phyloP scores from a whole-genome alignment of 257 asterid genomes.

The Avicennia marina region DNA sequence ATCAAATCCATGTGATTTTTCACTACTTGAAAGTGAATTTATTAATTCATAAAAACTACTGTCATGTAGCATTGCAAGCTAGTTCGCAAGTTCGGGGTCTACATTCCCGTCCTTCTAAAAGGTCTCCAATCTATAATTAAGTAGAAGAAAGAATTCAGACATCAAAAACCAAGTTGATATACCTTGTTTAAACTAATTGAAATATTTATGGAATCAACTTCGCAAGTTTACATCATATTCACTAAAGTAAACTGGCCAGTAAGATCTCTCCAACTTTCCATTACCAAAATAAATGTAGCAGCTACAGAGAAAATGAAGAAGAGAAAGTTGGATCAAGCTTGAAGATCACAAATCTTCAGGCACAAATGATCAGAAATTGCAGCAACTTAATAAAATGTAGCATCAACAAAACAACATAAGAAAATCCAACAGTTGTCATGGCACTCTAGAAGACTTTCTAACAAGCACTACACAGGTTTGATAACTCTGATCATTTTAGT shows the following conservation, averaged over 20 bases:
- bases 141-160: neutral
- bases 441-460: neutral
- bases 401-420: neutral
- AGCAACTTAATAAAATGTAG: neutral
- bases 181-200: neutral
- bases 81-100: neutral
- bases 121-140: neutral
- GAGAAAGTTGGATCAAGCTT: constrained; percentile 6
- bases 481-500: neutral
- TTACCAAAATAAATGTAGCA: neutral
- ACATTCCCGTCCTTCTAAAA: neutral
- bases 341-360: neutral
- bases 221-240: too few relatives aligned
- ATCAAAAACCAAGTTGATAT: neutral
- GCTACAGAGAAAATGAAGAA: neutral
- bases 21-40: neutral
- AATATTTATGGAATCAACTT: too few relatives aligned
- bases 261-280: constrained; percentile 1
- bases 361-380: constrained; percentile 5
- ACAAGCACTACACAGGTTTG: constrained; percentile 1
- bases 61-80: neutral
- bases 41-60: neutral
- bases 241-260: neutral
- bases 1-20: neutral
- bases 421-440: neutral